Evolutionary conservation across 768 basidiomycete species (phyloP), one percentile per base, ranked within the genome.

Genomic region (Dictyophora rubrovolvata): DNA sequence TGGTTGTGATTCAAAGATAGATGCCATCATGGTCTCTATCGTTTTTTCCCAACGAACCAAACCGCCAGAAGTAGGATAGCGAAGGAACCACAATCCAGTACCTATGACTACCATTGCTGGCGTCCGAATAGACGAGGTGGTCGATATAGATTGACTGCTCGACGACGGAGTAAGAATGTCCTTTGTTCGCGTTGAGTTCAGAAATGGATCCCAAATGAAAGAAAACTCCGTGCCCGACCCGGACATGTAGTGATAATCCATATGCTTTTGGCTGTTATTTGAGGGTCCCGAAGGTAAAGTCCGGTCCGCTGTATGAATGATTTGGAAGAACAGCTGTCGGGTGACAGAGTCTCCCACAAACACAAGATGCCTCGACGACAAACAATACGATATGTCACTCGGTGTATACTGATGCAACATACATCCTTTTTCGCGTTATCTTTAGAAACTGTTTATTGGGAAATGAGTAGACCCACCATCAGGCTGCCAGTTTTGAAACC

Each of bases 331-430:
- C 16, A 93, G 74, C 56, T 80, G 78, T 52, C 93, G 77, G 14
- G 89, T 86, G 35, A 87, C 81, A 17, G 90, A 93, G 69, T 96
- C 93, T 18, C 93, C 93, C 47, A 89, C 73, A 67, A 95, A 95
- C 46, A 87, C 74, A 37, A 92, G 72, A 8, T 78, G 79, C 62
- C 80, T 75, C 5, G 78, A 77, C n/a, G 70, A 69, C 20, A 89
- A 69, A 66, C 89, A 91, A 14, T 67, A 65, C 8, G 73, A 67
- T 28, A 76, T 75, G 54, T 89, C 83, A 7, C 71, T 72, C 5
- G 80, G 69, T 54, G 75, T 74, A 68, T 92, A 90, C 34, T 73
- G 66, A 69, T 86, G 73, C 51, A 89, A 76, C 82, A 92, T 90
- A 68, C 92, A 94, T 28, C 89, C 89, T 93, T 63, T 47, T 56